Conservation (phyloP, 2,329 filamentous ascomycete species). For the Epichloe sp. region DNA sequence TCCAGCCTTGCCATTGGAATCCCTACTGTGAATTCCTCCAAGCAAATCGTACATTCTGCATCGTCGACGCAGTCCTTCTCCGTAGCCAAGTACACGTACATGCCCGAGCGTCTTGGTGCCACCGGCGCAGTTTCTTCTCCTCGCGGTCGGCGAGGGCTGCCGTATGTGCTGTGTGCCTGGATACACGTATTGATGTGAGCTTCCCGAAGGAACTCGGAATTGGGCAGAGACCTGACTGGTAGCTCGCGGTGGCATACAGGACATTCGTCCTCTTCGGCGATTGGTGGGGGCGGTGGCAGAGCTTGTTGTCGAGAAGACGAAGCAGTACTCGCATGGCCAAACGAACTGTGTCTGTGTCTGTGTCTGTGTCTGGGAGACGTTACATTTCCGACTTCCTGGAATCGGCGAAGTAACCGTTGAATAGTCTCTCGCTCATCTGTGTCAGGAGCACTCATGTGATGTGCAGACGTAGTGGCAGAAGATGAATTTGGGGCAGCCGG, state of each 20-base stretch:
- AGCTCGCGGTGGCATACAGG: conserved; percentile 64
- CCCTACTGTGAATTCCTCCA: conserved; percentile 52
- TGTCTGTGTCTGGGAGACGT: conserved; percentile 16
- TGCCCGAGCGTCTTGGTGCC: conserved; percentile 38
- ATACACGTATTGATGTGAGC: conserved; percentile 48
- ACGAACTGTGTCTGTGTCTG: conserved; percentile 18
- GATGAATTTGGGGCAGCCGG: conserved; percentile 10
- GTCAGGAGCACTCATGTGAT: conserved; percentile 18
- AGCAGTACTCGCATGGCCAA: conserved; percentile 12
- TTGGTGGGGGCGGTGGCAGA: conserved; percentile 32
- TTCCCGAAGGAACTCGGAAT: conserved; percentile 42
- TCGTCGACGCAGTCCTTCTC: conserved; percentile 58
- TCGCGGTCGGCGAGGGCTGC: conserved; percentile 18
- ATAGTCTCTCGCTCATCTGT: conserved; percentile 17
- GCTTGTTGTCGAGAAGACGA: conserved; percentile 26
- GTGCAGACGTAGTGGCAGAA: conserved; percentile 13
- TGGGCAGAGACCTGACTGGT: conserved; percentile 40
- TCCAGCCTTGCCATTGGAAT: conserved; percentile 52
- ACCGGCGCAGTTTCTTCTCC: conserved; percentile 12
- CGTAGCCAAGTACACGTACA: conserved; percentile 51
- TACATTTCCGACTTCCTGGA: conserved; percentile 2
- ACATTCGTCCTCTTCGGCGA: conserved; percentile 65
- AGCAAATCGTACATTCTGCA: conserved; percentile 54
- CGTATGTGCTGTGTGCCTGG: conserved; percentile 37
- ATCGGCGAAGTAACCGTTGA: conserved; percentile 18